phyloP scores from a whole-genome alignment of 2,329 filamentous ascomycete genomes.

The Juglanconis oblonga region DNA sequence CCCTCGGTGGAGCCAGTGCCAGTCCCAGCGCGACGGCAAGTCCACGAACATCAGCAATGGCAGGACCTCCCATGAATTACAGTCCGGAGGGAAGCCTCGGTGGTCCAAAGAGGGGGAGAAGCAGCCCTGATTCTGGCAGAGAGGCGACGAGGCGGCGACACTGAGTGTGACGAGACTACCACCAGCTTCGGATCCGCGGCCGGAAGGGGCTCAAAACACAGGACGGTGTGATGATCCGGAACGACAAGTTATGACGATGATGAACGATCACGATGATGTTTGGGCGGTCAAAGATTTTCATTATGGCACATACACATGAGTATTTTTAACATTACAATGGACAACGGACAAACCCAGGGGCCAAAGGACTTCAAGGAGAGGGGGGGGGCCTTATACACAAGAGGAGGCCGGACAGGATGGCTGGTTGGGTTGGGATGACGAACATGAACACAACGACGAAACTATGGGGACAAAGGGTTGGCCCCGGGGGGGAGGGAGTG shows the following conservation, averaged over 20 bases:
- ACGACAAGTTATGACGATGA: slow-evolving; percentile 1
- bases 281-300: neutral
- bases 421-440: neutral
- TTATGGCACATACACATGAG: neutral
- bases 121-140: slow-evolving; percentile 46
- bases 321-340: neutral
- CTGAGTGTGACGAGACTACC: too few relatives aligned
- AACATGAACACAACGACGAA: neutral
- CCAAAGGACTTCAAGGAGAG: neutral
- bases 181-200: too few relatives aligned
- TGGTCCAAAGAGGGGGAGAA: slow-evolving; percentile 47
- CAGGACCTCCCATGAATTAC: slow-evolving; percentile 29
- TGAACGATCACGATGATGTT: slow-evolving; percentile 7
- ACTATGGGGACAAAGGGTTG: too few relatives aligned
- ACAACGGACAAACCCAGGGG: too few relatives aligned
- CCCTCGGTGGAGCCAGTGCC: slow-evolving; percentile 37
- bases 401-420: neutral
- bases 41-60: slow-evolving; percentile 33
- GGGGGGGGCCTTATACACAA: neutral
- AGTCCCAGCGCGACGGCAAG: slow-evolving; percentile 40
- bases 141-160: slow-evolving; percentile 46
- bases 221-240: neutral
- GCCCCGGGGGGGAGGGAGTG: too few relatives aligned
- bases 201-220: slow-evolving; percentile 9
- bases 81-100: slow-evolving; percentile 5